Percentiles rank a stretch among this genome's conserved stretches.
Conservation (phyloP, 345 rosid genomes). For the Microcos paniculata region DNA sequence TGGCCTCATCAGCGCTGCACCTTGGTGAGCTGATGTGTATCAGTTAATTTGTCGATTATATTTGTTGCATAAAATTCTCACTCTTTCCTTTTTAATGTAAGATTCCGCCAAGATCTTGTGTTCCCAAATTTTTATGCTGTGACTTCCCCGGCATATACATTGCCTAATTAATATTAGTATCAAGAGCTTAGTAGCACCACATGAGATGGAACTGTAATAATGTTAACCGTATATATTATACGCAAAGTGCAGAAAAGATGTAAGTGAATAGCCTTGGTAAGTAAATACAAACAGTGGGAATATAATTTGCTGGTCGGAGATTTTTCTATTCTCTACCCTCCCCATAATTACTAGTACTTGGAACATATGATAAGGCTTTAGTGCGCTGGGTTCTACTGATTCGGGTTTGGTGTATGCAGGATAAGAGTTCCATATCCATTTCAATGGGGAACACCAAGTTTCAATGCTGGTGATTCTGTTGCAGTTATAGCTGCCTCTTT, state of each 20-base stretch:
- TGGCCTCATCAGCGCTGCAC: conserved; percentile 75
- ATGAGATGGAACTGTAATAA: background rate
- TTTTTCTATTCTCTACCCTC: background rate
- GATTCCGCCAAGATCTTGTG: background rate
- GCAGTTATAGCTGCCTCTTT: conserved; percentile 75
- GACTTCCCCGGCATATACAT: background rate
- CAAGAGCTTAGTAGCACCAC: background rate
- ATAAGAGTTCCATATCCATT: conserved; percentile 82
- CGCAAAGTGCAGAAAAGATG: background rate
- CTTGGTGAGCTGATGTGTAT: conserved; percentile 52
- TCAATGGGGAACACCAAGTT: conserved; percentile 78
- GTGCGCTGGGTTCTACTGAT: too few relatives aligned
- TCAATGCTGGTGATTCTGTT: conserved; percentile 58
- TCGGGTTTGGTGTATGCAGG: conserved; percentile 38
- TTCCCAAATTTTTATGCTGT: background rate
- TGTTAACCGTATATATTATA: too few relatives aligned
- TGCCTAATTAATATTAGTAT: background rate
- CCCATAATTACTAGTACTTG: background rate
- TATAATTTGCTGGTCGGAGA: background rate
- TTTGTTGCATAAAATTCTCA: background rate
- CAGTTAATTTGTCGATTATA: background rate
- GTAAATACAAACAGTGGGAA: too few relatives aligned
- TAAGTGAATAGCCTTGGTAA: background rate
- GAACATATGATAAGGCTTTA: background rate
- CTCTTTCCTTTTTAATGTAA: background rate